Percentiles rank a stretch among this genome's conserved stretches.
Conservation (phyloP, 2,329 filamentous ascomycete species). For the Colletotrichum sp. region DNA sequence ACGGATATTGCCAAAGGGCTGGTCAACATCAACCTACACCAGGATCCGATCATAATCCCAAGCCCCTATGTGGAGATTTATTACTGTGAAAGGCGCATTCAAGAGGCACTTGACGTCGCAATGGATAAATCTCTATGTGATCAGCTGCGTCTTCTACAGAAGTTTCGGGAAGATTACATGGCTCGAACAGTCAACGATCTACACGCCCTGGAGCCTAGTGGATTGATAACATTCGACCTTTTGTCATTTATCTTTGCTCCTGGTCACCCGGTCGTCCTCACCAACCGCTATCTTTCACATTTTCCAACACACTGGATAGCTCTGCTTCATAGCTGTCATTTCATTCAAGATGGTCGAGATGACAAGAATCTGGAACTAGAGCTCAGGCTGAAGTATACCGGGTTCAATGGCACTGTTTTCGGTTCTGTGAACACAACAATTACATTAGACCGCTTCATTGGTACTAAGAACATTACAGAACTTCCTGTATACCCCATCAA, state of each 20-base stretch:
- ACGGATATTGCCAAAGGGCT: background rate
- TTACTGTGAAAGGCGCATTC: accelerated
- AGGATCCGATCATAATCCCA: background rate
- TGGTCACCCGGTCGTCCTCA: accelerated
- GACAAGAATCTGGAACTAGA: too few species aligned
- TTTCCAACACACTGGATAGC: background rate
- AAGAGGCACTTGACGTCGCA: background rate
- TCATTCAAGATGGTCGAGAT: too few species aligned
- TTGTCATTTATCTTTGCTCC: background rate
- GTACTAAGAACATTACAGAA: background rate
- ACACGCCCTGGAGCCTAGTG: accelerated
- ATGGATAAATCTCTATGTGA: background rate
- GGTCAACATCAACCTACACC: background rate
- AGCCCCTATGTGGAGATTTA: background rate
- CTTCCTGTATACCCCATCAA: background rate
- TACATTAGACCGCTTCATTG: background rate
- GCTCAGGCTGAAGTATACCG: background rate
- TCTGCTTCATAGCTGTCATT: background rate
- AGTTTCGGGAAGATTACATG: background rate
- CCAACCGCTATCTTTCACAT: background rate
- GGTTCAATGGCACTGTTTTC: background rate
- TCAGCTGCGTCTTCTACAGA: background rate
- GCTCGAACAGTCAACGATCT: accelerated
- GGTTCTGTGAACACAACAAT: background rate
- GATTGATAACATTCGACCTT: background rate